These are phyloP conservation scores for Fusarium graminum DNA, from an alignment of 2,329 filamentous ascomycete species.

Conservation along the genomic window DNA sequence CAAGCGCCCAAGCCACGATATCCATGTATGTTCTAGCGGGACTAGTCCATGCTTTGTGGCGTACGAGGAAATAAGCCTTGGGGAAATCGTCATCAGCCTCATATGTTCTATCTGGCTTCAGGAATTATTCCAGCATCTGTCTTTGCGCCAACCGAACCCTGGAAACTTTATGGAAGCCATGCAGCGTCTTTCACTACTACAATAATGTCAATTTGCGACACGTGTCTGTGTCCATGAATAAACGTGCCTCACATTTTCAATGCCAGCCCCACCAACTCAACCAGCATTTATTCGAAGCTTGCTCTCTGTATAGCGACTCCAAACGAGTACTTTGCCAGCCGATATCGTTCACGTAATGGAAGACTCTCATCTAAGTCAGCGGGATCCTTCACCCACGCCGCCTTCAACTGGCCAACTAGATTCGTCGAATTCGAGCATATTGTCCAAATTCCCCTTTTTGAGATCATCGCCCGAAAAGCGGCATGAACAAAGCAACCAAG, in stretches of 20 bases:
- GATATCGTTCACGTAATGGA: constrained; percentile 34
- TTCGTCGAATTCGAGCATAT: constrained; percentile 71
- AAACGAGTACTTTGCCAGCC: background rate
- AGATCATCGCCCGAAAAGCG: constrained; percentile 57
- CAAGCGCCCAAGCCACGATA: constrained; percentile 34
- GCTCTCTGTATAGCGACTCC: constrained; percentile 2
- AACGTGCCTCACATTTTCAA: background rate
- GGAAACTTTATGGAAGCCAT: constrained; percentile 9
- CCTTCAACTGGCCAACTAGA: constrained; percentile 57
- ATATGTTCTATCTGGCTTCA: constrained; percentile 32
- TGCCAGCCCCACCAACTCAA: background rate
- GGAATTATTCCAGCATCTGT: constrained; percentile 7
- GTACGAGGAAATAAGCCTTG: constrained; percentile 18
- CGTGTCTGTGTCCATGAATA: constrained; percentile 19
- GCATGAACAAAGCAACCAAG: constrained; percentile 53
- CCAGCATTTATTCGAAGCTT: constrained; percentile 12
- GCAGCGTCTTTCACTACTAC: background rate
- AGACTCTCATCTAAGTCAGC: constrained; percentile 6
- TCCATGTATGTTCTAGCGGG: constrained; percentile 25
- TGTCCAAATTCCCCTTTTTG: constrained; percentile 79
- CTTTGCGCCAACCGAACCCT: background rate
- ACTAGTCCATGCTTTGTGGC: constrained; percentile 20
- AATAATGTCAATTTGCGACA: constrained; percentile 22
- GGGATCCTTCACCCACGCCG: constrained; percentile 33
- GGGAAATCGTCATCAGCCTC: constrained; percentile 36